A percentile compares a stretch with the other conserved stretches of the same genome.
phyloP scores from a whole-genome alignment of 1,284 basidiomycete species.

The Pisolithus thermaeus region DNA sequence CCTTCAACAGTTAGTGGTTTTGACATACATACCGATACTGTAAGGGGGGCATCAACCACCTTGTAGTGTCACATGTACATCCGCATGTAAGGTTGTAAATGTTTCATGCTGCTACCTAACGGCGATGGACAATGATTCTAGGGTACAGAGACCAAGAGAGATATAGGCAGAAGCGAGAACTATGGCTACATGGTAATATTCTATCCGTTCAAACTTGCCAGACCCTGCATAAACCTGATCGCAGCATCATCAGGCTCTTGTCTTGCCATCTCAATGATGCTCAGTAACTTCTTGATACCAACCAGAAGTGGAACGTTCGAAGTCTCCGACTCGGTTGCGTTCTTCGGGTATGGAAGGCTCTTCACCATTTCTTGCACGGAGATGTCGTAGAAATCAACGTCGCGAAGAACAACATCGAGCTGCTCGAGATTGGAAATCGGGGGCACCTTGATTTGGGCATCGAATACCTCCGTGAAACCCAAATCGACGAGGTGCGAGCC shows the following conservation, averaged over 20 bases:
- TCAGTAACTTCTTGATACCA: constrained; percentile 93
- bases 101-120: too few relatives aligned
- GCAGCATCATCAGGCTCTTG: constrained; percentile 83
- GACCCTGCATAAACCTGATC: constrained; percentile 64
- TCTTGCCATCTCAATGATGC: constrained; percentile 92
- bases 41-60: too few relatives aligned
- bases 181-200: background rate
- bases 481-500: constrained; percentile 86
- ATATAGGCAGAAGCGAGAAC: background rate
- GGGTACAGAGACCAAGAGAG: background rate
- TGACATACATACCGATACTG: too few relatives aligned
- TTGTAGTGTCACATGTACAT: too few relatives aligned
- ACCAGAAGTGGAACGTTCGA: constrained; percentile 58
- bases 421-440: constrained; percentile 72
- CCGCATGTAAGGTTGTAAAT: too few relatives aligned
- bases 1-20: too few relatives aligned
- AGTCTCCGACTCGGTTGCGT: constrained; percentile 40
- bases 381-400: constrained; percentile 70
- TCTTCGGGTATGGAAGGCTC: constrained; percentile 37
- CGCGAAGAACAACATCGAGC: constrained; percentile 77
- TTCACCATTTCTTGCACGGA: background rate
- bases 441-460: constrained; percentile 83
- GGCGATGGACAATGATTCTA: too few relatives aligned
- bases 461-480: constrained; percentile 85
- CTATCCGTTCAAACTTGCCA: constrained; percentile 58